A percentile compares a stretch with the other conserved stretches of the same genome.
Evolutionary conservation across 108 stramenopile genomes (phyloP).

Genomic region (Cyclotella distinguenda): DNA sequence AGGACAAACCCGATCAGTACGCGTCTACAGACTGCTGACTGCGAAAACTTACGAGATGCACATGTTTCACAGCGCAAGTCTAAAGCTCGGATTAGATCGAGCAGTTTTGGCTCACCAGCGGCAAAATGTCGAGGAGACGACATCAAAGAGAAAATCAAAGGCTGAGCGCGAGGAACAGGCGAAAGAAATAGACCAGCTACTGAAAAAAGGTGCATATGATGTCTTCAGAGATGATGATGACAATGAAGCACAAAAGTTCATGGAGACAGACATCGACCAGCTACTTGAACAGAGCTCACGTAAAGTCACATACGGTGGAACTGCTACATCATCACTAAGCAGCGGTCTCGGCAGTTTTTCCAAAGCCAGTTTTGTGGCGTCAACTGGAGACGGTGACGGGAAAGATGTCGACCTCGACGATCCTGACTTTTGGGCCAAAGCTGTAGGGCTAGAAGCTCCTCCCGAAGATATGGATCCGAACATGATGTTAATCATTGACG

Average conservation of each 20-base stretch:
- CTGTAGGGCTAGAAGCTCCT: constrained; percentile 76
- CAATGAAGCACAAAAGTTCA: constrained; percentile 77
- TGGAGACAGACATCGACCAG: constrained; percentile 90
- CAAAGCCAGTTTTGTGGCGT: constrained; percentile 89
- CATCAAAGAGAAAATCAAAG: constrained; percentile 55
- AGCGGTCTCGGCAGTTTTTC: constrained; percentile 83
- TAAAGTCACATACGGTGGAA: constrained; percentile 77
- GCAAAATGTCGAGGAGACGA: constrained; percentile 56
- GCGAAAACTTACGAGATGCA: constrained; percentile 97
- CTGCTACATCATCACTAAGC: constrained; percentile 54
- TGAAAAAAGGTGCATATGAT: constrained; percentile 89
- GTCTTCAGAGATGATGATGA: constrained; percentile 84
- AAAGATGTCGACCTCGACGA: constrained; percentile 93
- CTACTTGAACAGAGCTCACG: constrained; percentile 77
- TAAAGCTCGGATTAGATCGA: constrained; percentile 95
- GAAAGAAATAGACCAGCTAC: constrained; percentile 75
- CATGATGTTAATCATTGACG: constrained; percentile 73
- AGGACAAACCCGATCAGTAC: constrained; percentile 85
- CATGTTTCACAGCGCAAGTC: constrained; percentile 96
- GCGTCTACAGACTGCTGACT: constrained; percentile 87
- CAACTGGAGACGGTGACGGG: constrained; percentile 70
- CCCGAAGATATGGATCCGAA: constrained; percentile 63
- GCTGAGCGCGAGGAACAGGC: constrained; percentile 71
- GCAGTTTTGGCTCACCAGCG: constrained; percentile 92
- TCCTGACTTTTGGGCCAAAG: constrained; percentile 91